phyloP scores from a whole-genome alignment of 768 basidiomycete genomes.

The Tricholoma matsutake region DNA sequence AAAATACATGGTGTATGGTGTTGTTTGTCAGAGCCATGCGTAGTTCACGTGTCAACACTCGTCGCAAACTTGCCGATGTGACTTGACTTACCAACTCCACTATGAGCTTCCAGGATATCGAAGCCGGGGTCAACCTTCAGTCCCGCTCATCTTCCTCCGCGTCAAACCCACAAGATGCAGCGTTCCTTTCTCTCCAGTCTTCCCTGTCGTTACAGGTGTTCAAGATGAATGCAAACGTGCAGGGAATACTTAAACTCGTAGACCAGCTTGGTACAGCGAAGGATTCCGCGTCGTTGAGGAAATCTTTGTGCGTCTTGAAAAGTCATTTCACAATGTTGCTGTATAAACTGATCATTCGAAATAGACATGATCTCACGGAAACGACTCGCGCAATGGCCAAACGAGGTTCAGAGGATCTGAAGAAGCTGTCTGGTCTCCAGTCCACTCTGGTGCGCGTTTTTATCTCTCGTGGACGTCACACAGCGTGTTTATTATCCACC shows the following conservation, averaged over 20 bases:
- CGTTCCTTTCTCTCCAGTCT: slow-evolving; percentile 73
- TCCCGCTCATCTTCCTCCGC: slow-evolving; percentile 30
- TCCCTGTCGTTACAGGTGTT: slow-evolving; percentile 91
- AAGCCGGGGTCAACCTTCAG: slow-evolving; percentile 42
- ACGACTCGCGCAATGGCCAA: slow-evolving; percentile 94
- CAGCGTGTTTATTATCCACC: neutral
- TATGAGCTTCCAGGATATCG: slow-evolving; percentile 59
- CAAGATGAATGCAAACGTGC: slow-evolving; percentile 98
- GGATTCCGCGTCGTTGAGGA: slow-evolving; percentile 78
- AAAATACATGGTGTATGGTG: neutral
- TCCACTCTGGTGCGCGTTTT: slow-evolving; percentile 46
- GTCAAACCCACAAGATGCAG: slow-evolving; percentile 60
- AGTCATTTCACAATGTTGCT: neutral
- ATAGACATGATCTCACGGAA: slow-evolving; percentile 91
- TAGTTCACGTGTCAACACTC: neutral
- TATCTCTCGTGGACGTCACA: neutral
- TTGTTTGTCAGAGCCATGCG: neutral
- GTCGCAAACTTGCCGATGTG: no score
- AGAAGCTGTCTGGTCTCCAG: slow-evolving; percentile 77
- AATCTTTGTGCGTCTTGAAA: slow-evolving; percentile 65
- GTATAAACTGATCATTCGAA: neutral
- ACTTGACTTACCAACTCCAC: slow-evolving; percentile 1
- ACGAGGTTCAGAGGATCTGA: slow-evolving; percentile 89
- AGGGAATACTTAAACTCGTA: slow-evolving; percentile 93
- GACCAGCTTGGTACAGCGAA: slow-evolving; percentile 86